phyloP scores from a whole-genome alignment of 2,329 filamentous ascomycete genomes.

The Aureobasidium sp. region DNA sequence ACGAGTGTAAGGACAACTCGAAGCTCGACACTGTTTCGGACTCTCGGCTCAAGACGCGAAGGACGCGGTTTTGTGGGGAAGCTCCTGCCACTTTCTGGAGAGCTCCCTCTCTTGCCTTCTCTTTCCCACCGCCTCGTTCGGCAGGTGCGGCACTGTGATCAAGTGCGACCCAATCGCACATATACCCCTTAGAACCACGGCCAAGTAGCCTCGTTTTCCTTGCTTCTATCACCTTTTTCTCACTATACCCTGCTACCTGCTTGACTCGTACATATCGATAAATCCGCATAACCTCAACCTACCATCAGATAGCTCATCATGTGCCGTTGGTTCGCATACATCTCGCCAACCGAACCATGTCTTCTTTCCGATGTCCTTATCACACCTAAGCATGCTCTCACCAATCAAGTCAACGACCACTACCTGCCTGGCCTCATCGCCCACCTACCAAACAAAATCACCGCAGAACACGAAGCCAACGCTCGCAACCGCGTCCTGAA shows the following conservation, averaged over 20 bases:
- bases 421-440: slow-evolving; percentile 46
- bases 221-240: background rate
- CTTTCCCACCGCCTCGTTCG: background rate
- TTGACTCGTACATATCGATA: background rate
- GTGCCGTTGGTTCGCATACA: slow-evolving; percentile 48
- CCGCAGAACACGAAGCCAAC: slow-evolving; percentile 36
- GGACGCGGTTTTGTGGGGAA: background rate
- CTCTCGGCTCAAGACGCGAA: background rate
- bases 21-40: background rate
- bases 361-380: slow-evolving; percentile 48
- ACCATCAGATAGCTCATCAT: slow-evolving; percentile 20
- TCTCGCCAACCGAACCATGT: slow-evolving; percentile 44
- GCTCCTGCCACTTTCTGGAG: background rate
- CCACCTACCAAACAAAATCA: slow-evolving; percentile 27
- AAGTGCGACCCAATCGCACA: background rate
- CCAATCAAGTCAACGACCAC: slow-evolving; percentile 43
- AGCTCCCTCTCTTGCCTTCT: background rate
- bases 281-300: background rate
- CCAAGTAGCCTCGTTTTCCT: background rate
- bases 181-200: background rate
- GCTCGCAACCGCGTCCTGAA: slow-evolving; percentile 46
- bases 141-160: background rate
- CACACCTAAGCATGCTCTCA: slow-evolving; percentile 33
- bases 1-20: too few relatives aligned
- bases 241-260: slow-evolving; percentile 24